Evolutionary conservation across 2,329 filamentous ascomycete genomes (phyloP).

Genomic region (Venturia oleaginea): DNA sequence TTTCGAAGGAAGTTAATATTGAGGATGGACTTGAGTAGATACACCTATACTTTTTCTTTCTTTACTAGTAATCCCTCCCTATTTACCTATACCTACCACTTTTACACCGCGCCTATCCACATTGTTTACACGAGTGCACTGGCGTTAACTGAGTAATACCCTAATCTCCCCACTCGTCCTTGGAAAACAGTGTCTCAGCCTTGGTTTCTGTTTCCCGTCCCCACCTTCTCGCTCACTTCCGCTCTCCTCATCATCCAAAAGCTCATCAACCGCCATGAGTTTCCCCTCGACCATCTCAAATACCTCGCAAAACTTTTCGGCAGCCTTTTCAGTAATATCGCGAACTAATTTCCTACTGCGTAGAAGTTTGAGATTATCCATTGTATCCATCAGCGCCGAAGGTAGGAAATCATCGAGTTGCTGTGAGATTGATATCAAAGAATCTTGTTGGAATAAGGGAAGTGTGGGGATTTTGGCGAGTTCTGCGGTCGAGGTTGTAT

Average conservation of each 20-base stretch:
- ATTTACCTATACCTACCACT: too few species aligned
- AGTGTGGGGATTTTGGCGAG: slow-evolving; percentile 47
- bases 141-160: slow-evolving; percentile 48
- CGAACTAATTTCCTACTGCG: slow-evolving; percentile 64
- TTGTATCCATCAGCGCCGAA: slow-evolving; percentile 84
- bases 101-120: neutral
- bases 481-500: slow-evolving; percentile 24
- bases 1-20: too few species aligned
- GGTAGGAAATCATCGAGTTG: slow-evolving; percentile 83
- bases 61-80: neutral
- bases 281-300: slow-evolving; percentile 64
- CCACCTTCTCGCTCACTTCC: slow-evolving; percentile 26
- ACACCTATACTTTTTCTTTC: too few species aligned
- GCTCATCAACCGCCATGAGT: slow-evolving; percentile 50
- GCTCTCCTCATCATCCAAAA: slow-evolving; percentile 28
- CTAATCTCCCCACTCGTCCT: slow-evolving; percentile 55
- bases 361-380: slow-evolving; percentile 67
- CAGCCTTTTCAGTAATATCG: slow-evolving; percentile 71
- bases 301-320: slow-evolving; percentile 72
- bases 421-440: slow-evolving; percentile 61
- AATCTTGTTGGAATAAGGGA: slow-evolving; percentile 48
- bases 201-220: slow-evolving; percentile 27
- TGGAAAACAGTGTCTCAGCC: slow-evolving; percentile 51
- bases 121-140: neutral
- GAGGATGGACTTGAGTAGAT: too few species aligned